Evolutionary conservation across 2,329 filamentous ascomycete species (phyloP).

Genomic region (Penicillium polonicum): DNA sequence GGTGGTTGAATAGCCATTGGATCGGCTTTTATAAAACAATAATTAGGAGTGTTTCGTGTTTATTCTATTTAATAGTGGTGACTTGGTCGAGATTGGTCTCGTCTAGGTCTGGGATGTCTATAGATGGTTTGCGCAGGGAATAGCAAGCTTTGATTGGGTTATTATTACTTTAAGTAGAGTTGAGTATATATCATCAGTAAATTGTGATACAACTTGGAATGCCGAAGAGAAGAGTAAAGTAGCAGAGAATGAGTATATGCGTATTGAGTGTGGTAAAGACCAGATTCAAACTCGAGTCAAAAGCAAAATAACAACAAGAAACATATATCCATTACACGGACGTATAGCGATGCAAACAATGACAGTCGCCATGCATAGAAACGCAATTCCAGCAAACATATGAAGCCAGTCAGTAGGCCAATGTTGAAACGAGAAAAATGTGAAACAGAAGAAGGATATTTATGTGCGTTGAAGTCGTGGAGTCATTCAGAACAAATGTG

Average conservation of each 20-base stretch:
- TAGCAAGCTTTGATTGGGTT: not conserved
- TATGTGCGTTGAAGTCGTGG: conserved; percentile 5
- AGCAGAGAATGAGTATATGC: too few relatives aligned
- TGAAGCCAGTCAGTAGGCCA: not conserved
- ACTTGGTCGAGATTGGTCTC: not conserved
- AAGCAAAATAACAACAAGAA: not conserved
- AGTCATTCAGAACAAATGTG: conserved; percentile 1
- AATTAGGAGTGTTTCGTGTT: not conserved
- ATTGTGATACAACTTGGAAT: not conserved
- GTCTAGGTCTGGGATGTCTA: not conserved
- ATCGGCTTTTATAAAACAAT: not conserved
- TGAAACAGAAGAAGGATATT: conserved; percentile 6
- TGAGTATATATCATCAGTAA: not conserved
- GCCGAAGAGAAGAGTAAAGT: not conserved
- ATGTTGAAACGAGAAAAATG: conserved; percentile 1
- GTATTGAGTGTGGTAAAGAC: too few relatives aligned
- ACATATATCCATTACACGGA: conserved; percentile 12
- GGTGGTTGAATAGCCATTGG: not conserved
- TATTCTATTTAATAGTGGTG: not conserved
- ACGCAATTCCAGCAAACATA: not conserved
- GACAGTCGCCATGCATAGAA: conserved; percentile 9
- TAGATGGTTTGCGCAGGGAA: not conserved
- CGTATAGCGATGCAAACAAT: conserved; percentile 1
- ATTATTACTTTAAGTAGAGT: not conserved
- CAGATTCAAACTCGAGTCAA: too few relatives aligned